These are phyloP conservation scores for Morella rubra DNA, from an alignment of 306 rosid genomes.

Conservation along the genomic window DNA sequence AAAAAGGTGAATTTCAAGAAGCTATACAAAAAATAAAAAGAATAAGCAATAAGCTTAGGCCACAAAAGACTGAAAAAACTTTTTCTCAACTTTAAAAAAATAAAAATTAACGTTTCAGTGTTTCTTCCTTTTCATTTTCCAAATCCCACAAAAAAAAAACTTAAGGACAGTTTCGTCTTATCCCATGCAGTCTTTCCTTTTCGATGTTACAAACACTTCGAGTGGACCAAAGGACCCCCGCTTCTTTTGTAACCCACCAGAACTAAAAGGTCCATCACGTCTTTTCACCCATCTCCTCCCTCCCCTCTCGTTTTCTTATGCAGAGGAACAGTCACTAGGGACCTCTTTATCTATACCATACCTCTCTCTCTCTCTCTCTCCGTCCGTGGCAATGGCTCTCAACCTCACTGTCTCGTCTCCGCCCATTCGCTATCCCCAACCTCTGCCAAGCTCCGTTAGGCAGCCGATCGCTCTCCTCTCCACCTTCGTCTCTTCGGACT, in stretches of 20 bases:
- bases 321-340: neutral
- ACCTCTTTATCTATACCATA: no score
- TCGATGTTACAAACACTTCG: neutral
- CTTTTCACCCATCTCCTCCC: neutral
- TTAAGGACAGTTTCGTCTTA: neutral
- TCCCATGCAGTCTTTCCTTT: neutral
- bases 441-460: constrained; percentile 33
- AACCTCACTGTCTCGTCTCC: constrained; percentile 44
- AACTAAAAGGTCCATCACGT: constrained; percentile 17
- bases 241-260: constrained; percentile 4
- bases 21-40: no score
- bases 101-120: no score
- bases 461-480: constrained; percentile 28
- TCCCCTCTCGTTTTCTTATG: neutral
- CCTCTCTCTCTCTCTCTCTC: constrained; percentile 4
- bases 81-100: no score
- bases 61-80: no score
- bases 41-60: no score
- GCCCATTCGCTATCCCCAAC: constrained; percentile 30
- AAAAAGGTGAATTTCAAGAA: no score
- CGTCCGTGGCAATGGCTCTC: constrained; percentile 52
- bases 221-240: constrained; percentile 16
- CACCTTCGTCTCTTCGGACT: constrained; percentile 2
- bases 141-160: neutral
- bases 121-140: no score